A percentile compares a stretch with the other conserved stretches of the same genome.
phyloP scores from a whole-genome alignment of 805 yeast species.

The Cyberlindnera mrakii region DNA sequence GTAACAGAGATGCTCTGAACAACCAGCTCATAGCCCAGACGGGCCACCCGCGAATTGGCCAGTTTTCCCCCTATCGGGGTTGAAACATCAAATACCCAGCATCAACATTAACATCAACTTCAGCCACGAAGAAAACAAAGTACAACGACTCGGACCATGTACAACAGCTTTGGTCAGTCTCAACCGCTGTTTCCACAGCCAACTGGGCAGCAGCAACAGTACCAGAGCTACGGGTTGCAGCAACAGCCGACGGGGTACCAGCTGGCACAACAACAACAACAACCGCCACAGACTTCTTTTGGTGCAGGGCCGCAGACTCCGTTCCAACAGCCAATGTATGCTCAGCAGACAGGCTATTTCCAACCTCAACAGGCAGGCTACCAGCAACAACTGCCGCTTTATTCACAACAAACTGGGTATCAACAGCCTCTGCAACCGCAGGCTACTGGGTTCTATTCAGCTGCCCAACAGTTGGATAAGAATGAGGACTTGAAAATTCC shows the following conservation, averaged over 20 bases:
- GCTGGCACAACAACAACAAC: constrained; percentile 9
- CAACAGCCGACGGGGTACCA: constrained; percentile 11
- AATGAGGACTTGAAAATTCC: constrained; percentile 63
- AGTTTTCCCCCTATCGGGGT: not conserved
- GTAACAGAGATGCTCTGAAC: too few species aligned
- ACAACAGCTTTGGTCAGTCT: constrained; percentile 8
- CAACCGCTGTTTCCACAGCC: constrained; percentile 2
- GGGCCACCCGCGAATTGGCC: not conserved
- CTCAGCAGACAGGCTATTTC: constrained; percentile 24
- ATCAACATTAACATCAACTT: not conserved
- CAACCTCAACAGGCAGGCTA: constrained; percentile 24
- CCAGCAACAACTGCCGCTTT: constrained; percentile 15
- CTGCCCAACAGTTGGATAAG: constrained; percentile 30
- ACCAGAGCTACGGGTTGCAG: not conserved
- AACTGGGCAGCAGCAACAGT: constrained; percentile 1
- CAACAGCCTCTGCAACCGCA: constrained; percentile 31
- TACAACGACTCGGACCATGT: constrained; percentile 3
- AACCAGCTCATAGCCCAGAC: too few species aligned
- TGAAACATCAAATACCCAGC: not conserved
- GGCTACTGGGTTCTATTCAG: constrained; percentile 34
- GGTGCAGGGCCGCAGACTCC: constrained; percentile 12
- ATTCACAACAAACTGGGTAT: constrained; percentile 28
- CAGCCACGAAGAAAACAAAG: not conserved
- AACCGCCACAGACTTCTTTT: constrained; percentile 11
- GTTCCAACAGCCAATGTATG: constrained; percentile 10